phyloP scores from a whole-genome alignment of 371 early-diverging fungal species.

The Mortierella sp. region DNA sequence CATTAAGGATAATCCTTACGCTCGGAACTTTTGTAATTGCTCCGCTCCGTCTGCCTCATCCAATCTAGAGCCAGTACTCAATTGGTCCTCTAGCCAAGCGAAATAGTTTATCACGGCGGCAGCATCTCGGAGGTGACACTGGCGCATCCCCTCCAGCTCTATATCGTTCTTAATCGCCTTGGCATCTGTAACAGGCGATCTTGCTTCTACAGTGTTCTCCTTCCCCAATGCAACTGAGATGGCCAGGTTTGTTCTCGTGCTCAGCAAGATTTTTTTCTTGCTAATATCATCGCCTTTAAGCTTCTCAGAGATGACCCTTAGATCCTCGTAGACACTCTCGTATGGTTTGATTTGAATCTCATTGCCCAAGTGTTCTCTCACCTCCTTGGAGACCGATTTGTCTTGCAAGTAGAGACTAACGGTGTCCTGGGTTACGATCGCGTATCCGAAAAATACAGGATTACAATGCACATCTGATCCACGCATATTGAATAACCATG shows the following conservation, averaged over 20 bases:
- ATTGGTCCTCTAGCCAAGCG: conserved; percentile 94
- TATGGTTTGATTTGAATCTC: conserved; percentile 80
- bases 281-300: conserved; percentile 24
- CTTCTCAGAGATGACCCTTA: conserved; percentile 54
- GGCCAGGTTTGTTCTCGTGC: conserved; percentile 70
- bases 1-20: conserved; percentile 17
- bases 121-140: conserved; percentile 95
- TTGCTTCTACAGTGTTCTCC: conserved; percentile 60
- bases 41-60: conserved; percentile 87
- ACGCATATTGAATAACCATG: conserved; percentile 98
- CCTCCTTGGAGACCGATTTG: conserved; percentile 75
- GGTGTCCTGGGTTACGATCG: conserved; percentile 76
- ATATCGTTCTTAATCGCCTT: conserved; percentile 95
- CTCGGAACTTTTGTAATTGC: conserved; percentile 37
- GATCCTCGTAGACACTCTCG: conserved; percentile 79
- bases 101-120: conserved; percentile 93
- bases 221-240: conserved; percentile 66
- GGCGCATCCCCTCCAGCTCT: conserved; percentile 94
- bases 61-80: conserved; percentile 64
- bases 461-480: conserved; percentile 98
- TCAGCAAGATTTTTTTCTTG: conserved; percentile 67
- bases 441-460: conserved; percentile 97
- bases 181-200: conserved; percentile 80
- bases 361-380: conserved; percentile 72
- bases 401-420: conserved; percentile 86